Base-by-base conservation (phyloP, 2,329 filamentous ascomycete species). In the Cladorrhinum sp. region DNA sequence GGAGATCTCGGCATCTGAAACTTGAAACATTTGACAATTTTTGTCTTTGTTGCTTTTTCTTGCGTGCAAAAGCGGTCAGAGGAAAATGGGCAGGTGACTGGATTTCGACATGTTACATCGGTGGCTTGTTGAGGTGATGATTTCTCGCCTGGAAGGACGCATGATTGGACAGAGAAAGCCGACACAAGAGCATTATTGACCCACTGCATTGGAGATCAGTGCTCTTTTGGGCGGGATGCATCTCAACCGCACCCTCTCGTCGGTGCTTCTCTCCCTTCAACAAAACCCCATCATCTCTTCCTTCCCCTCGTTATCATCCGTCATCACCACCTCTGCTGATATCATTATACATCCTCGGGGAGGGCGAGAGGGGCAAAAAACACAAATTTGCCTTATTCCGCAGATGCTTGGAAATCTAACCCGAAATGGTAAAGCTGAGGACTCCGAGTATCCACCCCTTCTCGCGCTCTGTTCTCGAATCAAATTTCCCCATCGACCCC, bases 401-500 rank as follows among this genome's bases (percentile, higher is more conserved):
- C 49, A 51, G 4, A 51, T 51, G 3, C 49, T 21, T 21, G 49
- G 2, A 23, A 23, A 26, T 51, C 21, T 24, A 51, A 16, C 49
- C 49, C 5, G 5, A 51, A 51, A 21, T 7, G 6, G 49, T 21
- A 24, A 16, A 51, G 21, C 49, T 24, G 24, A 51, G 49, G 49
- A 12, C 49, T 8, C 24, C 49, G 24, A 51, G 21, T 21, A 51
- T 14, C 21, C 24, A 51, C 24, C 16, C 10, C 42, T 21, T 26
- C n/a, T 14, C 49, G 8, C 9, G 21, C 5, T 51, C 49, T 26
- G 14, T 51, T 26, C 16, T 51, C 49, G 12, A 24, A 51, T 28
- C 49, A 51, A 51, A 51, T 51, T 46, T 46, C 42, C 49, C 21
- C 49, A 2, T 51, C n/a, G n/a, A n/a, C n/a, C n/a, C n/a, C n/a